Evolutionary conservation across 2,329 filamentous ascomycete species (phyloP), one percentile per base, ranked within the genome.

Genomic region (Thielaviopsis populi): DNA sequence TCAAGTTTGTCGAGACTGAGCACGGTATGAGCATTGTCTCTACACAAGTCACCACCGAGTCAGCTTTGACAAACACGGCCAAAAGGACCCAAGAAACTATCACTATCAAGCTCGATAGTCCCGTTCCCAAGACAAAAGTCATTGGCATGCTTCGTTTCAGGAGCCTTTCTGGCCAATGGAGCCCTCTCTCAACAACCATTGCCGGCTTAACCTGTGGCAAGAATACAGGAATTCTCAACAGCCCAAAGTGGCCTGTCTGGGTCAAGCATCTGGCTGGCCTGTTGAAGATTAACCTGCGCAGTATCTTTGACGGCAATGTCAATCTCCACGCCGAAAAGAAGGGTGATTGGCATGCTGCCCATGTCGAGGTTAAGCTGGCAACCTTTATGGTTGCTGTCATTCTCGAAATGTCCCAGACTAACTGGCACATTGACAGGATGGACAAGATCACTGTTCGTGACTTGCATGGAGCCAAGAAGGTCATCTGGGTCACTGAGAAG

Each of bases 341-440:
- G 0, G 68, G 68, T 0, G 42, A 65, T 1, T 69, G 65, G 67
- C 68, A 69, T 0, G 73, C 72, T 0, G 70, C 72, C 0, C 75
- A 77, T 24, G 72, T 74, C 0, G 75, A 77, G 65, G 73, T 74
- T 17, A 77, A 77, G 63, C 70, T 77, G 0, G 73, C 75, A 0
- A 69, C 72, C 0, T 71, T 74, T 22, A 72, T 71, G 0, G 59
- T 75, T 0, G 70, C 70, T 7, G 61, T 27, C 50, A 61, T 46
- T 42, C 37, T n/a, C n/a, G 41, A 24, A 37, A 59, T 19, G 58
- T 19, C 42, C 33, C 0, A 19, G 61, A 2, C 13, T 17, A 0
- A 7, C 42, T 24, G 27, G 19, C 0, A 46, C 50, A 10, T 62
- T 56, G 58, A 24, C 22, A 48, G 27, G 19, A 50, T 50, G 46